Evolutionary conservation across 768 basidiomycete genomes (phyloP).

Genomic region (Boletus pseudo-olivaceus): DNA sequence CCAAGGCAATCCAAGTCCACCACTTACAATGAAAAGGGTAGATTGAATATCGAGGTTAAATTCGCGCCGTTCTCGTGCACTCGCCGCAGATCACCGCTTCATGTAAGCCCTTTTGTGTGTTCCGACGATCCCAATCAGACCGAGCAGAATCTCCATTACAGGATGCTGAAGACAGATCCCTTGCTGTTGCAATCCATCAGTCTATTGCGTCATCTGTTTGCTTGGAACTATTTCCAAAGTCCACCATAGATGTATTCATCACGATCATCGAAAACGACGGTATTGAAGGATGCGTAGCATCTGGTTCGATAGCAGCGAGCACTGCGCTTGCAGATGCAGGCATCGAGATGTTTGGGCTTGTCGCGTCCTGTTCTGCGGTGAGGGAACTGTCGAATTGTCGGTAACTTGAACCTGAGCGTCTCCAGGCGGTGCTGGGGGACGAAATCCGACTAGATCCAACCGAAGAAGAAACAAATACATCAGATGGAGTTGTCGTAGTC

Average conservation of each 20-base stretch:
- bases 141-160: constrained; percentile 32
- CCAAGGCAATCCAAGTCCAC: constrained; percentile 80
- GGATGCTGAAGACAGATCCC: constrained; percentile 92
- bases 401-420: constrained; percentile 2
- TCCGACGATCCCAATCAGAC: neutral
- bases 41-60: constrained; percentile 93
- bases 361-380: constrained; percentile 79
- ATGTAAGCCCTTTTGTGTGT: constrained; percentile 49
- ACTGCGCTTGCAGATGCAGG: constrained; percentile 92
- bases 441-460: constrained; percentile 81
- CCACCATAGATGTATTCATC: constrained; percentile 87
- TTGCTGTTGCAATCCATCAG: constrained; percentile 82
- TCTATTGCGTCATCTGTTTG: constrained; percentile 80
- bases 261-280: constrained; percentile 91
- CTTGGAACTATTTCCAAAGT: constrained; percentile 90
- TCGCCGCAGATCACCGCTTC: constrained; percentile 75
- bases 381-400: constrained; percentile 17
- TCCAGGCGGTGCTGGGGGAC: constrained; percentile 52
- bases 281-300: constrained; percentile 81
- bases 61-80: constrained; percentile 91
- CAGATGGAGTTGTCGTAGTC: constrained; percentile 68
- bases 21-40: constrained; percentile 82
- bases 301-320: constrained; percentile 83
- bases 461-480: constrained; percentile 54
- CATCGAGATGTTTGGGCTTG: constrained; percentile 86